These are phyloP conservation scores for Penicillium sp. DNA, from an alignment of 2,329 filamentous ascomycete species.

Conservation along the genomic window DNA sequence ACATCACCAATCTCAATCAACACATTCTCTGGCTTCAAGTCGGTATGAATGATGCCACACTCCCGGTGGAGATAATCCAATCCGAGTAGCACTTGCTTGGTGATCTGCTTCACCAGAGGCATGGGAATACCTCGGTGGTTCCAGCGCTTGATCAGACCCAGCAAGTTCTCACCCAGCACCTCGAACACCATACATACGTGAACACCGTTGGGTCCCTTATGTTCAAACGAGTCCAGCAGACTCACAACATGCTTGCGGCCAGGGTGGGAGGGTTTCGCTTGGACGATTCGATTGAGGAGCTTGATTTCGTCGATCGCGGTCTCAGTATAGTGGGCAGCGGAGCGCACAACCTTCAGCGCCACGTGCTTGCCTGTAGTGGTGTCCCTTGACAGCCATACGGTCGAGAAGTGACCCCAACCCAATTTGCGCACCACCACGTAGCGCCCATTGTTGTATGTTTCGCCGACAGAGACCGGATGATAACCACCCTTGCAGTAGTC, in stretches of 20 bases:
- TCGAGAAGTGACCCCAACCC: conserved; percentile 99
- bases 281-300: conserved; percentile 92
- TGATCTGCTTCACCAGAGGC: conserved; percentile 96
- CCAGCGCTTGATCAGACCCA: conserved; percentile 97
- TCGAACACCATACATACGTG: conserved; percentile 99
- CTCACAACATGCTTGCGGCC: conserved; percentile 95
- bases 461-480: conserved; percentile 90
- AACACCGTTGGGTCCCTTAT: conserved; percentile 92
- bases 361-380: conserved; percentile 90
- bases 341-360: conserved; percentile 95
- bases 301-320: conserved; percentile 99
- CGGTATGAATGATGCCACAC: conserved; percentile 98
- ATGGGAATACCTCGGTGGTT: conserved; percentile 97
- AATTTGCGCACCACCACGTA: conserved; percentile 96
- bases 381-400: conserved; percentile 82
- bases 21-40: conserved; percentile 96
- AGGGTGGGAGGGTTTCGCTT: conserved; percentile 91
- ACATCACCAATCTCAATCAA: conserved; percentile 98
- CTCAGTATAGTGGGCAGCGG: conserved; percentile 97
- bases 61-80: conserved; percentile 96
- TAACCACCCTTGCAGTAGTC: conserved; percentile 99
- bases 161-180: conserved; percentile 89
- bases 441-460: conserved; percentile 96
- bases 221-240: conserved; percentile 93
- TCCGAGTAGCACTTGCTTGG: conserved; percentile 93